Base-by-base conservation (phyloP, 2,329 filamentous ascomycete species). In the Cercospora citrullina region DNA sequence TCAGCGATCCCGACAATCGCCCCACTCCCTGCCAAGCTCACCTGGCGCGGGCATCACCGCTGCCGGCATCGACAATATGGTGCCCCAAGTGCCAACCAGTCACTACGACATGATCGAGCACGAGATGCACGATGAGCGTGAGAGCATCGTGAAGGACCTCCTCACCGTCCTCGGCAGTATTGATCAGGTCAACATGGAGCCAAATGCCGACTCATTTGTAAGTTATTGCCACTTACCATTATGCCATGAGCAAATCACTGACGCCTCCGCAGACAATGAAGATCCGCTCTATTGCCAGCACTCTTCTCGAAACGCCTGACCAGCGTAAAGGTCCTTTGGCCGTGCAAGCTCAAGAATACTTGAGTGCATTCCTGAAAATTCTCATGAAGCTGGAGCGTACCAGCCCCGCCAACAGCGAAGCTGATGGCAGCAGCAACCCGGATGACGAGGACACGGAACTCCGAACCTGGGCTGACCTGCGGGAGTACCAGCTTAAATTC, bases 171-270 rank as follows among this genome's bases (percentile, higher is more conserved):
- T 96, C 5, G 87, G 87, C 28, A 91, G 88, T 65, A 92, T 96
- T 73, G 91, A 90, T 59, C 91, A 94, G 82, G 88, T 92, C 68
- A 93, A 93, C 78, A 91, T 96, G 85, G 93, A 96, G 78, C 87
- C 87, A 9, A 90, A 89, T 70, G 87, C 86, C 26, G 86, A 86
- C 71, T 88, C 85, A 67, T 87, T 90, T 74, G 87, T 89, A 84
- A 81, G 85, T 83, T 23, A 28, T 55, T 53, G 18, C 23, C 12
- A 62, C 21, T 16, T 63, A 45, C 51, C n/a, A 14, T 5, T 6
- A 16, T 30, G 28, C 33, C 31, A 4, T 16, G 28, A 23, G 23
- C 26, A 31, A 45, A 8, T 57, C 53, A 51, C 67, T 68, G 39
- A 68, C 63, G 18, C 26, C 30, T n/a, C 53, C 16, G 9, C 77